phyloP scores from a whole-genome alignment of 2,329 filamentous ascomycete species.

The Cercospora sp. region DNA sequence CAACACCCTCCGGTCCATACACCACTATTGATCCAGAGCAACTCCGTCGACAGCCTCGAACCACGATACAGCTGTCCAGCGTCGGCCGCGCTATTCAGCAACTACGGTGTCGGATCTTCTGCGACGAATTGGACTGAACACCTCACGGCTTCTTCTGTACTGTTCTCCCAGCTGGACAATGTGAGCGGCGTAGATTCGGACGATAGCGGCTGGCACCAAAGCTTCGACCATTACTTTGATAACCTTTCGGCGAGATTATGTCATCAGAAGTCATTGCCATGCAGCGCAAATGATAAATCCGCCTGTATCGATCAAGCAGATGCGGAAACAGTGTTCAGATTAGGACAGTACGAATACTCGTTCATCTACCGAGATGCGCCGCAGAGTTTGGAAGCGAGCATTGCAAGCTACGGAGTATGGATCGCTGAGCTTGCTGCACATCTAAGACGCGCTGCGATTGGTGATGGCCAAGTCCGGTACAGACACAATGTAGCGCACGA shows the following conservation, averaged over 20 bases:
- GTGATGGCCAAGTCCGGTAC: conserved; percentile 52
- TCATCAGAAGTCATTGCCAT: conserved; percentile 71
- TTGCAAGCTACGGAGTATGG: conserved; percentile 69
- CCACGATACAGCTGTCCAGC: conserved; percentile 68
- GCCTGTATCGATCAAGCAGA: conserved; percentile 63
- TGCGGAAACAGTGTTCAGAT: conserved; percentile 70
- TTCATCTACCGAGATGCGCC: conserved; percentile 71
- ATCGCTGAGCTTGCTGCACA: conserved; percentile 69
- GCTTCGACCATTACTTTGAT: conserved; percentile 81
- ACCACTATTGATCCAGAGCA: conserved; percentile 52
- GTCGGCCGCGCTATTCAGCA: conserved; percentile 49
- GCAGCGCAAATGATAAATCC: conserved; percentile 54
- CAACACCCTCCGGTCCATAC: conserved; percentile 27
- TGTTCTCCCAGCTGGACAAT: conserved; percentile 64
- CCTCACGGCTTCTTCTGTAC: conserved; percentile 55
- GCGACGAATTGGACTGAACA: conserved; percentile 63
- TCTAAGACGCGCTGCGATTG: conserved; percentile 53
- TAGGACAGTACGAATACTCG: conserved; percentile 80
- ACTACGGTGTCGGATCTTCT: conserved; percentile 49
- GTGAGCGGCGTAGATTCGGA: conserved; percentile 64
- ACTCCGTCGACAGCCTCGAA: conserved; percentile 69
- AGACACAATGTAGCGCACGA: conserved; percentile 81
- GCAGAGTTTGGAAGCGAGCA: conserved; percentile 62
- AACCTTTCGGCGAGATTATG: conserved; percentile 79
- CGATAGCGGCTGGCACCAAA: conserved; percentile 66